Conservation (phyloP, 169 alveolate species). For the Plasmodium fragile region DNA sequence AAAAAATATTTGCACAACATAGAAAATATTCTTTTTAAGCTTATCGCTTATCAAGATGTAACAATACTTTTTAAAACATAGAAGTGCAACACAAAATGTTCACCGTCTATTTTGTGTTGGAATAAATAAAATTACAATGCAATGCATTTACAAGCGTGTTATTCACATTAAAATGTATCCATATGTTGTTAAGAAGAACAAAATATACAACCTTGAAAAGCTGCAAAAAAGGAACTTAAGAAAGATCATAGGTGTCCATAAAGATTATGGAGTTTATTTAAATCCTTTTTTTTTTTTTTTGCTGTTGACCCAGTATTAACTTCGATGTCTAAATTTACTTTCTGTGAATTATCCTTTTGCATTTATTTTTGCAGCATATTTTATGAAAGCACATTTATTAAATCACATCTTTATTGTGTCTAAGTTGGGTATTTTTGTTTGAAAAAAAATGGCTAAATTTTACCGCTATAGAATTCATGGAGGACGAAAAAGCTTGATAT, state of each 20-base stretch:
- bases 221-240: neutral
- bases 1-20: neutral
- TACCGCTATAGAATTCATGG: neutral
- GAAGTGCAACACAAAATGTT: neutral
- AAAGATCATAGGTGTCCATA: neutral
- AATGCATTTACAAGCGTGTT: neutral
- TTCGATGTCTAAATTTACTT: neutral
- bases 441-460: neutral
- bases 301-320: neutral
- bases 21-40: neutral
- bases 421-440: neutral
- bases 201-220: neutral
- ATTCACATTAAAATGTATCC: neutral
- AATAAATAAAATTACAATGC: neutral
- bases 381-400: neutral
- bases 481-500: neutral
- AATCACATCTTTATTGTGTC: neutral
- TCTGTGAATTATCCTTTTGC: constrained; percentile 1
- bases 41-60: neutral
- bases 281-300: neutral
- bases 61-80: neutral
- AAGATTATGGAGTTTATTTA: neutral
- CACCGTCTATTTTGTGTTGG: neutral
- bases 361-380: neutral
- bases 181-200: neutral